Conservation (phyloP, 2,329 filamentous ascomycete genomes). For the Anthostomella pinea region DNA sequence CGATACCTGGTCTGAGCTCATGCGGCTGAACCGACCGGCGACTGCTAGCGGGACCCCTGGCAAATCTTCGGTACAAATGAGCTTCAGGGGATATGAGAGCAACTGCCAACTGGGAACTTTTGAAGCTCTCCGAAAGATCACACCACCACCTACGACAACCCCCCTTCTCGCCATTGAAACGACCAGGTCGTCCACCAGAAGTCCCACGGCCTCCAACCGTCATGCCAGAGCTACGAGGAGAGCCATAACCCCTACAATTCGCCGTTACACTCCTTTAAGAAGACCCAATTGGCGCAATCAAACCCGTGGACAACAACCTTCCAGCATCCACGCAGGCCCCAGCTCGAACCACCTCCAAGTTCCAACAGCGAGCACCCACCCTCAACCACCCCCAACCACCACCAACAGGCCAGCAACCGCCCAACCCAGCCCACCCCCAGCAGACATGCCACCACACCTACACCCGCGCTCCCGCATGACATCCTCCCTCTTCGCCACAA, state of each 20-base stretch:
- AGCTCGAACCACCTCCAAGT: too few relatives aligned
- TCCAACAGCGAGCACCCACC: too few relatives aligned
- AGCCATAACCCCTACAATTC: too few relatives aligned
- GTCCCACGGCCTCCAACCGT: too few relatives aligned
- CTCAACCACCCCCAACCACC: not conserved
- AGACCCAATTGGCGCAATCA: too few relatives aligned
- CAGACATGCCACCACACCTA: slow-evolving; percentile 75
- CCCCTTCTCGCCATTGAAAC: slow-evolving; percentile 1
- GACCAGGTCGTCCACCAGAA: too few relatives aligned
- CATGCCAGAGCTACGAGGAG: too few relatives aligned
- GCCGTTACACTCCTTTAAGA: too few relatives aligned
- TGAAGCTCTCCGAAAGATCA: slow-evolving; percentile 1
- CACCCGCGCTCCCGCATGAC: slow-evolving; percentile 93
- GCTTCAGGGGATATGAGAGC: slow-evolving; percentile 14
- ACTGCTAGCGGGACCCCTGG: not conserved
- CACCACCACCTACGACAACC: not conserved
- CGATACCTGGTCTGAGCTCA: not conserved
- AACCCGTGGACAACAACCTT: too few relatives aligned
- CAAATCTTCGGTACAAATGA: slow-evolving; percentile 20
- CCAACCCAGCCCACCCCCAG: slow-evolving; percentile 1
- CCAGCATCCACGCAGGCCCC: too few relatives aligned
- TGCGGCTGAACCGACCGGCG: slow-evolving; percentile 1
- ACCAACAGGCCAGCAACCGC: not conserved
- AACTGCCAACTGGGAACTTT: not conserved
- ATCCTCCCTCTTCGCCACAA: slow-evolving; percentile 92